Evolutionary conservation across 2,329 filamentous ascomycete species (phyloP), one percentile per base, ranked within the genome.

Genomic region (Fusarium chaquense): DNA sequence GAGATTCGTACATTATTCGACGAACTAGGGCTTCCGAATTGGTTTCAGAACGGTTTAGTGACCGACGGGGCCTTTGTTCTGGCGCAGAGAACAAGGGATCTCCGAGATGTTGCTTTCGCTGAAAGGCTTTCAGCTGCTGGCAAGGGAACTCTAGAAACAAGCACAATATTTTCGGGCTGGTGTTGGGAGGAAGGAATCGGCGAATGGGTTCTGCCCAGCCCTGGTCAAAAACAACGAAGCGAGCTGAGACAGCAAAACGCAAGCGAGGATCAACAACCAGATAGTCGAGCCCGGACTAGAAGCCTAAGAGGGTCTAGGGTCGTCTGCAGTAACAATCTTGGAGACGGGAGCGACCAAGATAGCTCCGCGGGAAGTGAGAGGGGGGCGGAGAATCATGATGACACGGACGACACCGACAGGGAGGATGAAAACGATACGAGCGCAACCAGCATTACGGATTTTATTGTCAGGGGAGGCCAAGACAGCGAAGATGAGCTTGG

Each of bases 71-170:
- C 86, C 0, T 86, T 87, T 68, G 73, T 83, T 32, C 75, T 87
- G 30, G 85, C 86, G 1, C 83, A 86, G 61, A 80, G 82, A 55
- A 87, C 85, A 16, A 83, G 83, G 56, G 83, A 86, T 67, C 76
- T 88, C 9, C 78, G 83, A 28, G 86, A 88, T 67, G 80, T 88
- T 41, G 83, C 82, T 12, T 87, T 85, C 70, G 86, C 85, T 5
- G 86, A 88, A 68, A 80, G 76, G 32, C 76, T 86, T 28, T 58
- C 70, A 24, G 58, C 44, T 9, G 58, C 65, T 24, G 51, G 54
- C 16, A 64, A 61, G 24, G 57, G 55, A 20, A 54, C 49, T 18
- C 40, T 62, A 28, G 55, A 58, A 41, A 51, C 47, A 9, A 72
- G 61, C 26, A 72, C 64, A 12, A 71, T 78, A 7, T 81, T 80